Conservation (phyloP, 495 filamentous ascomycete species). For the Penicillium bialowiezense region DNA sequence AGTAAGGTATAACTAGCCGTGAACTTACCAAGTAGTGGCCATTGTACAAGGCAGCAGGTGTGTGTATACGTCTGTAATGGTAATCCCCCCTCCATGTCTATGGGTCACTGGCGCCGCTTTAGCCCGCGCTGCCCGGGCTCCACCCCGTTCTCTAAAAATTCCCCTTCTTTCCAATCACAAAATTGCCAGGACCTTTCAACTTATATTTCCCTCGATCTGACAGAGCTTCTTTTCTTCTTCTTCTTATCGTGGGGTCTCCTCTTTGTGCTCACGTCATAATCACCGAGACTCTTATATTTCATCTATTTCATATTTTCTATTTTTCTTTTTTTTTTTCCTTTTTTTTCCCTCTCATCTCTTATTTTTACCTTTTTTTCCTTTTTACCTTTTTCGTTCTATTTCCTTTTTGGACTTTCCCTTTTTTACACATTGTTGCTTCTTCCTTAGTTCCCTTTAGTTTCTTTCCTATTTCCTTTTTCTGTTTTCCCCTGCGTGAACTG, state of each 20-base stretch:
- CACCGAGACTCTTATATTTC: conserved; percentile 32
- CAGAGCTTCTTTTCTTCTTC: conserved; percentile 12
- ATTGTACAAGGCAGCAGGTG: too few species aligned
- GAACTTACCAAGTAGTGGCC: too few species aligned
- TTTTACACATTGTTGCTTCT: conserved; percentile 1
- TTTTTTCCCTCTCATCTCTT: conserved; percentile 12
- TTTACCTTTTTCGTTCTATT: conserved; percentile 22
- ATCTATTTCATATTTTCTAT: conserved; percentile 14
- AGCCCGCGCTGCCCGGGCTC: conserved; percentile 26
- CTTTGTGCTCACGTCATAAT: conserved; percentile 36
- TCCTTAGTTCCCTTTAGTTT: conserved; percentile 9
- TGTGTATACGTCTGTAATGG: conserved; percentile 2
- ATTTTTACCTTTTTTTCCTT: conserved; percentile 12
- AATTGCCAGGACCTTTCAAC: conserved; percentile 16
- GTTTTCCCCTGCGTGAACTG: conserved; percentile 29
- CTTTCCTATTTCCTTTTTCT: conserved; percentile 9
- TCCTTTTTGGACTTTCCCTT: too few species aligned
- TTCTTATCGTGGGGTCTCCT: conserved; percentile 5
- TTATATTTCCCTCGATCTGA: conserved; percentile 14
- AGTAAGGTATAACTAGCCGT: too few species aligned
- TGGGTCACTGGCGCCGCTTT: conserved; percentile 38
- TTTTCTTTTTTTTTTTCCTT: conserved; percentile 13
- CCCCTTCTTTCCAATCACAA: conserved; percentile 21
- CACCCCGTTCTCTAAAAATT: conserved; percentile 22
- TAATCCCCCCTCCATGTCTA: conserved; percentile 38